Conservation (phyloP, 2,329 filamentous ascomycete genomes). For the Metarhizium album region DNA sequence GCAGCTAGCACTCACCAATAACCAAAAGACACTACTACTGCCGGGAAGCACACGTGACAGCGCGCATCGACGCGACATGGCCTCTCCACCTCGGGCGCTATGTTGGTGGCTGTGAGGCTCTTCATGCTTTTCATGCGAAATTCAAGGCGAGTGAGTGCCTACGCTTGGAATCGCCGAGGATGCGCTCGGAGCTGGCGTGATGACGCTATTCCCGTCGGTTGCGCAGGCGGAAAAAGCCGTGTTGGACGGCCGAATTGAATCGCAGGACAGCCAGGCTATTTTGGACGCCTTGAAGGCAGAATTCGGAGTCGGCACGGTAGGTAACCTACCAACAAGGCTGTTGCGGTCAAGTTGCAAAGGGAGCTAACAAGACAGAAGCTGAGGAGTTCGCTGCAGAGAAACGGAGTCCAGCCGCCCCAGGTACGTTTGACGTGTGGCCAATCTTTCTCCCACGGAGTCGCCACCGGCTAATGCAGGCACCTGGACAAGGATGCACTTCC, state of each 20-base stretch:
- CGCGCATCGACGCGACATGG: conserved; percentile 16
- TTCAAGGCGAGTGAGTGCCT: not conserved
- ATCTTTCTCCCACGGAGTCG: not conserved
- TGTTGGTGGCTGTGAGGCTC: no score
- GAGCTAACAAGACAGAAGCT: no score
- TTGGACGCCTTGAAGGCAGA: conserved; percentile 26
- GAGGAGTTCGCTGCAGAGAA: conserved; percentile 1
- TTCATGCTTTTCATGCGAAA: not conserved
- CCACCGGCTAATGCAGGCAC: not conserved
- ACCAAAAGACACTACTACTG: no score
- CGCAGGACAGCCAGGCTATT: conserved; percentile 34
- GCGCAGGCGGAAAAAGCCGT: conserved; percentile 15
- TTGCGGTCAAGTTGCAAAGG: no score
- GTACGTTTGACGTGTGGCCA: no score
- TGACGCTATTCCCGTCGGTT: conserved; percentile 19
- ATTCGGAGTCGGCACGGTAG: conserved; percentile 29
- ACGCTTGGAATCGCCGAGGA: conserved; percentile 3
- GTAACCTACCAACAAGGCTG: conserved; percentile 12
- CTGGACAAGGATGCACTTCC: conserved; percentile 3
- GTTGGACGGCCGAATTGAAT: conserved; percentile 23
- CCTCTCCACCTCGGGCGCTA: not conserved
- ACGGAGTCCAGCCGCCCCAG: not conserved
- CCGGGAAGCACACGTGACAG: conserved; percentile 19
- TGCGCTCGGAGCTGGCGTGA: conserved; percentile 12
- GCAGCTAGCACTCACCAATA: no score